A percentile compares a stretch with the other conserved stretches of the same genome.
Conservation (phyloP, 345 rosid genomes). For the Murraya koenigii region DNA sequence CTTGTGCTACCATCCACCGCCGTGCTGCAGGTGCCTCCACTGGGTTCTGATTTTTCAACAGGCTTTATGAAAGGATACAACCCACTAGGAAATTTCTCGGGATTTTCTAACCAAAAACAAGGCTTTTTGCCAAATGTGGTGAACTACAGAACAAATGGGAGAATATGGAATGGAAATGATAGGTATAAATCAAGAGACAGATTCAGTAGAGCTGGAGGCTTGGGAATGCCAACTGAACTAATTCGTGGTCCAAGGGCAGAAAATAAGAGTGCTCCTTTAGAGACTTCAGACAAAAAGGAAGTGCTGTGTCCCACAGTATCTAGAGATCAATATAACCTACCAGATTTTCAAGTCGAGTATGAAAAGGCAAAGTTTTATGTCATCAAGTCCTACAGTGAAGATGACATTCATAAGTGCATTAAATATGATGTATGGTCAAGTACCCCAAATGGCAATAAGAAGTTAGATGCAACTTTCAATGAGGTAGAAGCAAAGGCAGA, state of each 20-base stretch:
- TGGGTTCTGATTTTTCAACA: slow-evolving; percentile 33
- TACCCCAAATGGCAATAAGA: slow-evolving; percentile 67
- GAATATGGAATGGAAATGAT: slow-evolving; percentile 46
- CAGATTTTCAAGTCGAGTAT: slow-evolving; percentile 52
- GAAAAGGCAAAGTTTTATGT: slow-evolving; percentile 61
- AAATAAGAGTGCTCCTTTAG: slow-evolving; percentile 37
- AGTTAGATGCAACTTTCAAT: slow-evolving; percentile 62
- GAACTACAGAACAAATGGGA: slow-evolving; percentile 42
- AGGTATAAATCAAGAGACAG: slow-evolving; percentile 29
- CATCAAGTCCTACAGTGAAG: slow-evolving; percentile 79
- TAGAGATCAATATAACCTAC: slow-evolving; percentile 51
- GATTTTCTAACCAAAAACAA: slow-evolving; percentile 38
- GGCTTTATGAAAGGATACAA: slow-evolving; percentile 42
- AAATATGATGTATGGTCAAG: slow-evolving; percentile 82
- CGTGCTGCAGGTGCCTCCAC: slow-evolving; percentile 33
- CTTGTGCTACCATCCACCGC: neutral
- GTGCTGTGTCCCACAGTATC: slow-evolving; percentile 26
- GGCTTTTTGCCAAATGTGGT: slow-evolving; percentile 24
- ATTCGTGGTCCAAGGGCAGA: slow-evolving; percentile 67
- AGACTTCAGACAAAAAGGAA: slow-evolving; percentile 38
- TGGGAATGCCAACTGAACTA: slow-evolving; percentile 46
- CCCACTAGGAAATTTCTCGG: slow-evolving; percentile 33
- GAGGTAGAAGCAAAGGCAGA: slow-evolving; percentile 46
- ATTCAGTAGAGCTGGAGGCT: slow-evolving; percentile 34
- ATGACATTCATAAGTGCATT: slow-evolving; percentile 72